Percentiles rank a stretch among this genome's conserved stretches.
phyloP scores from a whole-genome alignment of 2,329 filamentous ascomycete species.

The Podosphaera xanthii region DNA sequence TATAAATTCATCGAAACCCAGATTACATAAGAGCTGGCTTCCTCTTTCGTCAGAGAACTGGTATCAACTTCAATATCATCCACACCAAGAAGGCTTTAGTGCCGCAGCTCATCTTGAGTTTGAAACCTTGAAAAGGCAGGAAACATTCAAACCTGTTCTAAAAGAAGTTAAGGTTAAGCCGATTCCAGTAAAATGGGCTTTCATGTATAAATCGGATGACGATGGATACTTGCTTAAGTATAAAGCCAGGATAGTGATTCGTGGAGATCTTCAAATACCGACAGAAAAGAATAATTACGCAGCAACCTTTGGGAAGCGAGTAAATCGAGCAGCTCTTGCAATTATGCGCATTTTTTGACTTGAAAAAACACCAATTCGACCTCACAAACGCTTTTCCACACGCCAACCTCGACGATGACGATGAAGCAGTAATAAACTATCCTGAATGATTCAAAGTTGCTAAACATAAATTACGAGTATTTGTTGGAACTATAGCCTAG shows the following conservation, averaged over 20 bases:
- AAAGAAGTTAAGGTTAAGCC: neutral
- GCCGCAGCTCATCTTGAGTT: neutral
- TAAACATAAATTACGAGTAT: neutral
- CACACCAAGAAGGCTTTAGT: neutral
- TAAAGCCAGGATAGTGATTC: conserved; percentile 10
- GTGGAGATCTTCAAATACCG: conserved; percentile 7
- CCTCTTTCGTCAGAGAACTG: neutral
- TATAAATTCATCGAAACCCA: neutral
- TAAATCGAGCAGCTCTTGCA: neutral
- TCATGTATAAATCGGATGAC: conserved; percentile 11
- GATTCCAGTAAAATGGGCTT: conserved; percentile 8
- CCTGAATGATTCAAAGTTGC: neutral
- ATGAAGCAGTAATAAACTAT: too few species aligned
- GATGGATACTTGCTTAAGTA: conserved; percentile 8
- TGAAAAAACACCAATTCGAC: neutral
- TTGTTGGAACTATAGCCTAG: too few species aligned
- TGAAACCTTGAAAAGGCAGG: neutral
- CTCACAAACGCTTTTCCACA: neutral
- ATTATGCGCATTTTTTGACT: neutral
- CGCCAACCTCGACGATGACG: neutral
- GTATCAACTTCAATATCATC: neutral
- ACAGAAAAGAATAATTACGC: conserved; percentile 1
- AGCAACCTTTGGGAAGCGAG: neutral
- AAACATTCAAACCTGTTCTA: neutral
- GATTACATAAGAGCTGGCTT: neutral